Conservation (phyloP, 2,329 filamentous ascomycete species). For the Harringtonia aguacate region DNA sequence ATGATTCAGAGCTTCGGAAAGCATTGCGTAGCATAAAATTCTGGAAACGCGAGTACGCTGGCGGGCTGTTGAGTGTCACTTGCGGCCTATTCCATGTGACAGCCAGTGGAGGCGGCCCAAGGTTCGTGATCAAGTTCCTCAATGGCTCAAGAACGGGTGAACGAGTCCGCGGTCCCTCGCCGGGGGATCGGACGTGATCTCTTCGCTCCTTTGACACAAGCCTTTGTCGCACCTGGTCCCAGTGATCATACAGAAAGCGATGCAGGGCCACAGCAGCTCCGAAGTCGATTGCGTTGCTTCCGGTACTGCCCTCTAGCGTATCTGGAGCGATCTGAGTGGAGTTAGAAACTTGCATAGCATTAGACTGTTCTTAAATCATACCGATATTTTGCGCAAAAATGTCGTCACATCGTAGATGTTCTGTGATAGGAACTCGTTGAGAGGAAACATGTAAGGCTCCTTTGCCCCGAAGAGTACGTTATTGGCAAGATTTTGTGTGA, state of each 20-base stretch:
- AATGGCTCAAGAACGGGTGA: conserved; percentile 50
- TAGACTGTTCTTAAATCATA: conserved; percentile 22
- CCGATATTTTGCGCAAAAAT: conserved; percentile 58
- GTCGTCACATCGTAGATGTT: conserved; percentile 59
- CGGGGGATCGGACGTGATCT: conserved; percentile 43
- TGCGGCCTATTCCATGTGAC: conserved; percentile 60
- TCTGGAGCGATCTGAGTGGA: conserved; percentile 33
- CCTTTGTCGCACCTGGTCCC: conserved; percentile 58
- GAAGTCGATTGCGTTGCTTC: conserved; percentile 52
- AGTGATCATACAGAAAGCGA: conserved; percentile 60
- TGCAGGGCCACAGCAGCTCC: conserved; percentile 61
- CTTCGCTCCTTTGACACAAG: conserved; percentile 49
- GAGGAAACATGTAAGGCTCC: conserved; percentile 61
- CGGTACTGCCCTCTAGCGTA: conserved; percentile 26
- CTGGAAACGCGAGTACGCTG: conserved; percentile 57
- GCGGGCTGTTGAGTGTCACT: conserved; percentile 52
- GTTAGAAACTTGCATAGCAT: conserved; percentile 9
- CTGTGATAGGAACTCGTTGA: conserved; percentile 57
- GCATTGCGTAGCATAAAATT: conserved; percentile 64
- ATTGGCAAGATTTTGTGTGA: conserved; percentile 61
- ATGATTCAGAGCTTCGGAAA: conserved; percentile 53
- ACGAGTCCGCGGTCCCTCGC: conserved; percentile 38
- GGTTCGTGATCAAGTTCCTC: conserved; percentile 51
- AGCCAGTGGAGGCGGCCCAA: conserved; percentile 56
- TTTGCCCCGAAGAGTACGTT: conserved; percentile 63